phyloP scores from a whole-genome alignment of 441 rosid genomes.

The Mallotus repandus region DNA sequence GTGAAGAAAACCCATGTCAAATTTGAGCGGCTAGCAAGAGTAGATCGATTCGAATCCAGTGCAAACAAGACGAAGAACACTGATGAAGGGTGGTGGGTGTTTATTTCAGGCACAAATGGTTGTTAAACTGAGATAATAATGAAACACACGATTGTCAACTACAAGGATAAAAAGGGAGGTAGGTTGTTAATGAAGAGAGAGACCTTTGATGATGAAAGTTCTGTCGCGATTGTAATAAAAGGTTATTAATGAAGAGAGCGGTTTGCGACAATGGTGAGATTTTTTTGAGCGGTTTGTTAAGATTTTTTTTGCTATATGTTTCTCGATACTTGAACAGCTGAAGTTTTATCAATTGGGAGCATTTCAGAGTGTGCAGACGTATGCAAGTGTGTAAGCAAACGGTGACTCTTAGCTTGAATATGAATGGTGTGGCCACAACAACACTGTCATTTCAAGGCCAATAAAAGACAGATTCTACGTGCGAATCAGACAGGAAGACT shows the following conservation, averaged over 20 bases:
- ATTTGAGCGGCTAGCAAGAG: neutral
- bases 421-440: neutral
- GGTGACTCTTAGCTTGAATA: neutral
- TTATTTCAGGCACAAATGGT: too few relatives aligned
- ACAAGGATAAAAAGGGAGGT: neutral
- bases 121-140: too few relatives aligned
- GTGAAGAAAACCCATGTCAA: neutral
- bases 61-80: neutral
- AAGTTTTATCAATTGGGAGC: too few relatives aligned
- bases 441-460: neutral
- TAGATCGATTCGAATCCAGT: neutral
- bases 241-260: neutral
- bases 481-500: neutral
- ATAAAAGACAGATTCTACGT: neutral
- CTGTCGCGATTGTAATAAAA: neutral
- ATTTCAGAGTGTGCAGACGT: neutral
- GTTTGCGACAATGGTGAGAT: neutral
- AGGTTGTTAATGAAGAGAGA: neutral
- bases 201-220: neutral
- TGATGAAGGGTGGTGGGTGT: too few relatives aligned
- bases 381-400: slow-evolving; percentile 2
- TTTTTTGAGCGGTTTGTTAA: too few relatives aligned
- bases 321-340: too few relatives aligned
- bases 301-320: too few relatives aligned
- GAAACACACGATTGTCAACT: neutral